These are phyloP conservation scores for Camellia oleifera DNA, from an alignment of 179 eudicot species.

Conservation along the genomic window DNA sequence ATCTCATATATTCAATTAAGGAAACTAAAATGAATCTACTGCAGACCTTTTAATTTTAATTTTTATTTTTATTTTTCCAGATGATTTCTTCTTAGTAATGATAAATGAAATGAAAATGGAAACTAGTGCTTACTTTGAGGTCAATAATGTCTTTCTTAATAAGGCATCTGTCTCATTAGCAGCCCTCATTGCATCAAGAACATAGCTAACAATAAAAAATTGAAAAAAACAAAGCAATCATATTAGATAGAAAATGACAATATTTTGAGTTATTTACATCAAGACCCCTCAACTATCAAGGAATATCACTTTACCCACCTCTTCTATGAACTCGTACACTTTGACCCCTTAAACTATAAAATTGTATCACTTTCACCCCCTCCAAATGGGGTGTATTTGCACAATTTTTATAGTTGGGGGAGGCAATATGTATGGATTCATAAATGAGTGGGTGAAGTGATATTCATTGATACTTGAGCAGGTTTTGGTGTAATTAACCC, in stretches of 20 bases:
- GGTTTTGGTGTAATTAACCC: too few species aligned
- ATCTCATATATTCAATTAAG: not conserved
- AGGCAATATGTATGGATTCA: too few species aligned
- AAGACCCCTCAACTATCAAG: too few species aligned
- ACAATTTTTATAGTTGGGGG: too few species aligned
- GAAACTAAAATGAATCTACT: not conserved
- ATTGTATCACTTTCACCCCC: too few species aligned
- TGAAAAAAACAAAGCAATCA: slow-evolving; percentile 15
- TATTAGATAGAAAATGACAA: not conserved
- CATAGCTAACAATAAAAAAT: slow-evolving; percentile 44
- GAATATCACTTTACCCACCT: too few species aligned
- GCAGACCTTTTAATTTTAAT: not conserved
- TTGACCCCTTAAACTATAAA: too few species aligned
- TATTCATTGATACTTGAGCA: too few species aligned
- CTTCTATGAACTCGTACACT: too few species aligned
- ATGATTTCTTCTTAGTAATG: not conserved
- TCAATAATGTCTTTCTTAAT: slow-evolving; percentile 33
- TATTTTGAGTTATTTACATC: too few species aligned
- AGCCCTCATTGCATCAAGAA: slow-evolving; percentile 84
- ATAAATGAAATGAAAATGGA: slow-evolving; percentile 16
- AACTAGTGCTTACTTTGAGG: slow-evolving; percentile 62
- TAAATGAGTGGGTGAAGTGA: too few species aligned
- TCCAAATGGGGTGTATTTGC: too few species aligned
- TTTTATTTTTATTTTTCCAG: not conserved
- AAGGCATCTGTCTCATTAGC: slow-evolving; percentile 49